These are phyloP conservation scores for Pelargonium fulgidum DNA, from an alignment of 441 rosid species.

Conservation along the genomic window DNA sequence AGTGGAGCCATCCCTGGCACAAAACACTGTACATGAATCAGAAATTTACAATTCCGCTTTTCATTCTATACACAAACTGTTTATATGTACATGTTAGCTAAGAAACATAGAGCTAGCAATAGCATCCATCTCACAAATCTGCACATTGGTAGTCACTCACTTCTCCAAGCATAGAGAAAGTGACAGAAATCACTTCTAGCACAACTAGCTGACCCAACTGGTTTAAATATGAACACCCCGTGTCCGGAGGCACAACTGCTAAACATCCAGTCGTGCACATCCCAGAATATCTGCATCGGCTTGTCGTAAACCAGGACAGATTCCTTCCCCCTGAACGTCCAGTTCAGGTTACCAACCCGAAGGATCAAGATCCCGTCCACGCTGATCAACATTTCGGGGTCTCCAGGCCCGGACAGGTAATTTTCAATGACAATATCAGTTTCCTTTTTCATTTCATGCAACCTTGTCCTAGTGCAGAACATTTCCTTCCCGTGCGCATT, in stretches of 20 bases:
- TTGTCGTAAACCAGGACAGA: conserved; percentile 36
- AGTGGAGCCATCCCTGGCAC: too few species aligned
- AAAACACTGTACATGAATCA: too few species aligned
- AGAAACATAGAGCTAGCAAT: background rate
- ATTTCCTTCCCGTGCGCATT: conserved; percentile 52
- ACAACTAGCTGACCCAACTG: conserved; percentile 19
- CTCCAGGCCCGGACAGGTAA: conserved; percentile 42
- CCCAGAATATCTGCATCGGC: conserved; percentile 57
- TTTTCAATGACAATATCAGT: conserved; percentile 57
- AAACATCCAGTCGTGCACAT: conserved; percentile 81
- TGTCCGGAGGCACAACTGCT: conserved; percentile 34
- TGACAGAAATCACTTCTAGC: conserved; percentile 31
- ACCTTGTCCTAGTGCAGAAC: conserved; percentile 46
- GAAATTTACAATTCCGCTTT: too few species aligned
- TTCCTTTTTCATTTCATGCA: conserved; percentile 34
- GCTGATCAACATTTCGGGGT: conserved; percentile 72
- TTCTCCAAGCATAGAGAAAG: conserved; percentile 57
- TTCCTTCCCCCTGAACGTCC: conserved; percentile 83
- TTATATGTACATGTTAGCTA: background rate
- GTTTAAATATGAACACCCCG: conserved; percentile 61
- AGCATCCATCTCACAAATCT: background rate
- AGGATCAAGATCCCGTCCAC: conserved; percentile 47
- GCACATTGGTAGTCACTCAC: conserved; percentile 20
- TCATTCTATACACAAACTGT: background rate
- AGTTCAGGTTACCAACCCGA: conserved; percentile 53